These are phyloP conservation scores for Pleurotus cornucopiae DNA, from an alignment of 768 basidiomycete species.

Conservation along the genomic window DNA sequence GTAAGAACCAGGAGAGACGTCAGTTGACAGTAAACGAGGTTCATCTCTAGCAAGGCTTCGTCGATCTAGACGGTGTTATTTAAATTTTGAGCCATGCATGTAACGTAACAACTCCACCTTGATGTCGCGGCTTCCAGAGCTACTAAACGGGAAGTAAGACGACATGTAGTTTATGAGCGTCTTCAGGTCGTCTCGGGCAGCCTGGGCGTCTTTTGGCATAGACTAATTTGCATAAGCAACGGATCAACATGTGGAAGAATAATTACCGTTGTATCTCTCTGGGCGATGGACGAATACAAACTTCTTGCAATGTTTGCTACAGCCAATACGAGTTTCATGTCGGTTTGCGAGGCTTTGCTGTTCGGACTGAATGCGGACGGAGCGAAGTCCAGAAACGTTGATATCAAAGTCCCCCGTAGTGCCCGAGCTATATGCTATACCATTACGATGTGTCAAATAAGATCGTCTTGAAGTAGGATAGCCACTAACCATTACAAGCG, in stretches of 20 bases:
- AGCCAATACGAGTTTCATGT: constrained; percentile 55
- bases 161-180: constrained; percentile 68
- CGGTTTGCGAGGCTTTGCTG: constrained; percentile 51
- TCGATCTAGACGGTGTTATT: constrained; percentile 41
- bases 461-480: too few species aligned
- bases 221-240: too few species aligned
- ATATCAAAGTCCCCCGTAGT: constrained; percentile 74
- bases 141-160: constrained; percentile 79
- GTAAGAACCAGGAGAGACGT: constrained; percentile 56
- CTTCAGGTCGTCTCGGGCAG: constrained; percentile 44
- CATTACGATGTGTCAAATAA: too few species aligned
- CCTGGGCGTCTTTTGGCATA: constrained; percentile 12
- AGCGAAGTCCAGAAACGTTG: constrained; percentile 85
- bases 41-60: constrained; percentile 64
- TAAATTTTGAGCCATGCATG: background rate
- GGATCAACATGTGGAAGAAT: constrained; percentile 1
- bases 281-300: constrained; percentile 57
- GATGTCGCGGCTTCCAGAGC: constrained; percentile 44
- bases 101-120: constrained; percentile 38
- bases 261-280: constrained; percentile 35
- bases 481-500: too few species aligned
- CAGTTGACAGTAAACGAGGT: constrained; percentile 76
- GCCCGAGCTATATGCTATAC: constrained; percentile 63
- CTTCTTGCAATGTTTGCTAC: constrained; percentile 53
- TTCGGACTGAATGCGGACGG: constrained; percentile 76